Base-by-base conservation (phyloP, 2,329 filamentous ascomycete species). In the Sporothrix humicola region DNA sequence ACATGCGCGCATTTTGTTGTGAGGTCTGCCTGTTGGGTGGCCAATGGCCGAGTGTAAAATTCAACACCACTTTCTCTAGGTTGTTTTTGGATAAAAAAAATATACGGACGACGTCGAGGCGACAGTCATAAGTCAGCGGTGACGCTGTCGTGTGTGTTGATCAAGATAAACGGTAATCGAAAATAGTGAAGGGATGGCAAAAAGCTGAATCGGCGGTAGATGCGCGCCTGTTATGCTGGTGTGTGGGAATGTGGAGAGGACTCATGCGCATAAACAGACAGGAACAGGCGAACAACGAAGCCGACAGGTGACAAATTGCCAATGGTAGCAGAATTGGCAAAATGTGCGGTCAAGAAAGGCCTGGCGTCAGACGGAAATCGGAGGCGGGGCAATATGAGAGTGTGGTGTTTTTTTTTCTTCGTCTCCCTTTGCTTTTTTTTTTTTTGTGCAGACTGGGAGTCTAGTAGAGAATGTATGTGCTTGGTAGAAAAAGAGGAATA, bases 301-400 rank as follows among this genome's bases (percentile, higher is more conserved):
- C 20, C 48, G 20, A 56, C 46, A 42, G 59, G 58, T 15, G 42
- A 66, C 20, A 23, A 9, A 48, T 1, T 17, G 2, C 20, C 61
- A 66, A 66, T 15, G 37, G 59, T 7, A 15, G 48, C 31, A 46
- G 13, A n/a, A 26, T 15, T 65, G 31, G 59, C 37, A 66, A 59
- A 65, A 66, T 65, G 48, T 72, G 61, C 61, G 61, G 61, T 72
- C 71, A 56, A 68, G 52, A 48, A 31, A n/a, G 48, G 48, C 31
- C 31, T 26, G 31, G 26, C 26, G 59, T 65, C 71, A 66, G 59
- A 46, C 37, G 50, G 23, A 72, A 42, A 69, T 52, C 23, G 50
- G 71, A 17, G 50, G 63, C 48, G 50, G 61, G 26, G 71, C 20
- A 58, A 48, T 66, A 42, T 5, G 12, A 48, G n/a, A 12, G 42